Conservation (phyloP, 2,329 filamentous ascomycete species). For the Aspergillus sclerotialis region DNA sequence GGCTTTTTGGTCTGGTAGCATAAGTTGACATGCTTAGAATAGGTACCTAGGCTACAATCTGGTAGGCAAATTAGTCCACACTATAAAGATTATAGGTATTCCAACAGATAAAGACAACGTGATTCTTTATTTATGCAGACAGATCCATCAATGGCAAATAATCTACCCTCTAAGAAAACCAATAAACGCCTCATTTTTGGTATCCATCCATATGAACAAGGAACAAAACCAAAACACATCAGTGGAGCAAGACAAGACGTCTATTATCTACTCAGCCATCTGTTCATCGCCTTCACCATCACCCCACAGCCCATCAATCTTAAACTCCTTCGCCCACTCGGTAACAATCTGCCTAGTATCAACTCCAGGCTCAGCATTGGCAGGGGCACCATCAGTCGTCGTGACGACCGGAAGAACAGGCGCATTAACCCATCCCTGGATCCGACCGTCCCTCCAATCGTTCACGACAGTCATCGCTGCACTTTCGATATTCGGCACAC, state of each 20-base stretch:
- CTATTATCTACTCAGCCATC: slow-evolving; percentile 30
- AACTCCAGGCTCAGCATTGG: slow-evolving; percentile 40
- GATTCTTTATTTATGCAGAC: no score
- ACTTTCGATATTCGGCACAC: slow-evolving; percentile 78
- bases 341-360: slow-evolving; percentile 80
- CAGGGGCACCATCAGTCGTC: slow-evolving; percentile 25
- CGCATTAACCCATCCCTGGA: slow-evolving; percentile 84
- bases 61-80: no score
- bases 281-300: slow-evolving; percentile 45
- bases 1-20: no score
- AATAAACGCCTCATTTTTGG: no score
- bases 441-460: slow-evolving; percentile 94
- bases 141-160: no score
- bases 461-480: slow-evolving; percentile 90
- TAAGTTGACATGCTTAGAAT: no score
- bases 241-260: slow-evolving; percentile 3
- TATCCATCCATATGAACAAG: slow-evolving; percentile 23
- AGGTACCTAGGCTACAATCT: no score
- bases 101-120: no score
- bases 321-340: slow-evolving; percentile 91
- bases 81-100: no score
- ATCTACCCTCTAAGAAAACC: no score
- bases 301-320: slow-evolving; percentile 86
- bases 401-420: slow-evolving; percentile 58
- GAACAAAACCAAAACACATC: slow-evolving; percentile 15